Evolutionary conservation across 257 asterid genomes (phyloP).

Genomic region (Leonotis leonurus): DNA sequence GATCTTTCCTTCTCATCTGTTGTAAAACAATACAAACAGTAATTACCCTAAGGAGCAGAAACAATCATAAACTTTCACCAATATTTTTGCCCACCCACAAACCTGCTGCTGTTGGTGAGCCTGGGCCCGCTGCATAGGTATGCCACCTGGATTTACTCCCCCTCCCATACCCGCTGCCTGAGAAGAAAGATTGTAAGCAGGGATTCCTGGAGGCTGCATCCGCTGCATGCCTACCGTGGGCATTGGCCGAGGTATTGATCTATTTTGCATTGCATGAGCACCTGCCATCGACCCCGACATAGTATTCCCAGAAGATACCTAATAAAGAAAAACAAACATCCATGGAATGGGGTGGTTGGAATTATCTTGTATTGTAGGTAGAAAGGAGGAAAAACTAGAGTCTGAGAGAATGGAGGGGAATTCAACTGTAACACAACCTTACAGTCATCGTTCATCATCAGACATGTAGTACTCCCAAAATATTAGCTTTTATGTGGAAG

Average conservation of each 20-base stretch:
- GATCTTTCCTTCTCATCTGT: conserved; percentile 92
- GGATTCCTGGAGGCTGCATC: conserved; percentile 76
- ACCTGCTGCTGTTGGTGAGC: conserved; percentile 95
- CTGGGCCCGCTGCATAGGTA: conserved; percentile 81
- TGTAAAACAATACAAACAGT: conserved; percentile 11
- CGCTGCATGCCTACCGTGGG: conserved; percentile 76
- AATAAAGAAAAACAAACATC: conserved; percentile 12
- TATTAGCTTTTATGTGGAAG: conserved; percentile 1
- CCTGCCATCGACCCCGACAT: conserved; percentile 64
- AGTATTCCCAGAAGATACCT: conserved; percentile 71
- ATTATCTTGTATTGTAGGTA: too few species aligned
- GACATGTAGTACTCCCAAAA: too few species aligned
- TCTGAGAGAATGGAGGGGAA: too few species aligned
- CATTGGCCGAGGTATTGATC: conserved; percentile 80
- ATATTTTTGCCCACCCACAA: conserved; percentile 12
- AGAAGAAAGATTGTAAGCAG: conserved; percentile 72
- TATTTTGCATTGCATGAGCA: conserved; percentile 67
- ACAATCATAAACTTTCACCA: conserved; percentile 5
- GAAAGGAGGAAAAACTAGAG: too few species aligned
- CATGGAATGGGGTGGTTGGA: neutral
- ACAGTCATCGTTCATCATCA: neutral
- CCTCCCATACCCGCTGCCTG: conserved; percentile 87
- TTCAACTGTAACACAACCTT: too few species aligned
- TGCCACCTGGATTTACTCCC: conserved; percentile 71
- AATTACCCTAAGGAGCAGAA: conserved; percentile 12